Conservation (phyloP, 31 red algal species). For the Pterothamnion heteromorphum region DNA sequence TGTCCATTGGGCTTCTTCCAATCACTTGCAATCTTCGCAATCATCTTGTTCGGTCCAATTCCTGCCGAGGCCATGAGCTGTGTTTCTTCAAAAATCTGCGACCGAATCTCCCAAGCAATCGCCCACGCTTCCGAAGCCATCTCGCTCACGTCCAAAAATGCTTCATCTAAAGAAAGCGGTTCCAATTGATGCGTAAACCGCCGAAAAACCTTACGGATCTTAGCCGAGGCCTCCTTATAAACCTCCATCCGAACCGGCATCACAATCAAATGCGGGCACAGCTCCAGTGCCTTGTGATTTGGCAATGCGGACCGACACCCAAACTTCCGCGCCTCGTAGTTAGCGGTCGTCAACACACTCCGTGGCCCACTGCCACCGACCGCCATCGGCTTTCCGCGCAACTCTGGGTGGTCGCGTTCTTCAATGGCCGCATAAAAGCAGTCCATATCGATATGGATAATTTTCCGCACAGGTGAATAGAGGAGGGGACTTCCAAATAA, state of each 20-base stretch:
- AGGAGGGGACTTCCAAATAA: too few species aligned
- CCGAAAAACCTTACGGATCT: not conserved
- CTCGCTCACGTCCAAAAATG: constrained; percentile 53
- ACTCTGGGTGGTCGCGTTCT: constrained; percentile 49
- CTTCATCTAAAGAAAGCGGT: constrained; percentile 50
- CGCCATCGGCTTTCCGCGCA: constrained; percentile 46
- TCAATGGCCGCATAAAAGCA: constrained; percentile 55
- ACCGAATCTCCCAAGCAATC: constrained; percentile 26
- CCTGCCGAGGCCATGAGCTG: constrained; percentile 48
- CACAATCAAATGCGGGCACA: constrained; percentile 48
- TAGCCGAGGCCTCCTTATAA: constrained; percentile 44
- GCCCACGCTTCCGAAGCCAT: too few species aligned
- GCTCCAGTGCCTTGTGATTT: constrained; percentile 24
- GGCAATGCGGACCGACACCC: constrained; percentile 62
- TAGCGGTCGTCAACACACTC: constrained; percentile 44
- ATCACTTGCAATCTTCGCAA: constrained; percentile 60
- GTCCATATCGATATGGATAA: constrained; percentile 62
- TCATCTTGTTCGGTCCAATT: constrained; percentile 42
- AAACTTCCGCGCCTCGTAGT: constrained; percentile 59
- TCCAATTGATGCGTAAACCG: not conserved
- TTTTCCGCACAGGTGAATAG: too few species aligned
- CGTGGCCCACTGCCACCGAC: constrained; percentile 29
- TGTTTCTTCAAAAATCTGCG: constrained; percentile 22
- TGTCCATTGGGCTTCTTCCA: constrained; percentile 59
- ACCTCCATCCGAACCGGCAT: constrained; percentile 22